Evolutionary conservation across 164 flowering plant species (phyloP), one percentile per base, ranked within the genome.

Genomic region (Buxus sempervirens): DNA sequence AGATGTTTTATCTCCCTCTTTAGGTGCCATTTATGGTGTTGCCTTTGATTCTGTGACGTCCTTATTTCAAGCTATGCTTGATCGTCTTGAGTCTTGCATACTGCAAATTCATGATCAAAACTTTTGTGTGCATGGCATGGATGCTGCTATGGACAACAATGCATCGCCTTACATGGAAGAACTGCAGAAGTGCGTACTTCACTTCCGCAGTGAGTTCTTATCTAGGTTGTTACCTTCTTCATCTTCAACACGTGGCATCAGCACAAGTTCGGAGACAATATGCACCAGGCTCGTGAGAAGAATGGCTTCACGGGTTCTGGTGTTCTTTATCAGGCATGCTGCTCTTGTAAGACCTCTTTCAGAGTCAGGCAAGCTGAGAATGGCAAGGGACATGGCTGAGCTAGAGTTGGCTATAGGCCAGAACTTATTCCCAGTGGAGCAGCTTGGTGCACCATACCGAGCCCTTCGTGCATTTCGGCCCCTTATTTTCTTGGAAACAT

Each of bases 351-450:
- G 97, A 67, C 99, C 99, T n/a, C 90, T 95, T 51, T 92, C 98
- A 19, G 99, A 95, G 75, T 88, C 96, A 0, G 98, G 99, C 20
- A 95, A 90, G 82, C 77, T 92, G 62, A 83, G 97, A 72, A 82
- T 95, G 96, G 96, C 98, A 26, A 76, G 88, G 73, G 99, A 92
- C 84, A 95, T 95, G 99, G 97, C 97, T 51, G 97, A 95, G 81
- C 78, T 95, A 70, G 99, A 95, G 76, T 67, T 95, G 68, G 84
- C 94, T 9, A 93, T 95, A 12, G 96, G 91, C 58, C 99, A 95
- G 72, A 90, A 85, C 70, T 72, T 92, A 76, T 95, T 88, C 79
- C 97, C 97, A 0, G 97, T 95, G 4, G 97, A 95, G 72, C 97
- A 90, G 68, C 90, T 95, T 13, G 96, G 98, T 73, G 82, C 90